phyloP scores from a whole-genome alignment of 2,329 filamentous ascomycete species.

The Fusarium sp. region DNA sequence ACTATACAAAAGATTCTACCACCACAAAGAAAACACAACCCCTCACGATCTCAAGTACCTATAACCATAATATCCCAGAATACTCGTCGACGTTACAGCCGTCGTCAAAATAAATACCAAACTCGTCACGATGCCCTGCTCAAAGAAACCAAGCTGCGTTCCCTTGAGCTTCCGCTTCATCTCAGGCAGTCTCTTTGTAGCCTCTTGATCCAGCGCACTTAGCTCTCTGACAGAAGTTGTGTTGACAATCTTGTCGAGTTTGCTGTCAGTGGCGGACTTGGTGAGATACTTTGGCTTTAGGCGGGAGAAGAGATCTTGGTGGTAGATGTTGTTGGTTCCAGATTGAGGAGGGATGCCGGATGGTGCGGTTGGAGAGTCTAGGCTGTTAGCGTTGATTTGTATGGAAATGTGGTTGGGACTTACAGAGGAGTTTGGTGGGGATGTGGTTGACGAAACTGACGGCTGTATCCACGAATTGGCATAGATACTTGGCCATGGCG shows the following conservation, averaged over 20 bases:
- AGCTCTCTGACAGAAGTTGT: not conserved
- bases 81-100: conserved; percentile 5
- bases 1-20: not conserved
- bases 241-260: not conserved
- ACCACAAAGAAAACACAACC: not conserved
- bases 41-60: conserved; percentile 3
- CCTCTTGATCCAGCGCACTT: not conserved
- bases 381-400: rapidly evolving
- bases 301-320: conserved; percentile 5
- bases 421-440: conserved; percentile 17
- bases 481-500: conserved; percentile 22
- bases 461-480: conserved; percentile 15
- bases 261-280: not conserved
- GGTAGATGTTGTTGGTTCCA: not conserved
- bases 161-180: conserved; percentile 19
- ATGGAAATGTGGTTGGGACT: rapidly evolving
- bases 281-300: conserved; percentile 23
- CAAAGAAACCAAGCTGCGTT: conserved; percentile 21
- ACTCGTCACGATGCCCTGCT: conserved; percentile 32
- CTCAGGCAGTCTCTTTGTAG: conserved; percentile 1
- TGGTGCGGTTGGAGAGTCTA: conserved; percentile 19
- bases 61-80: conserved; percentile 25
- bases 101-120: conserved; percentile 17
- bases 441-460: conserved; percentile 25
- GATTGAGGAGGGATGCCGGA: not conserved